Conservation (phyloP, 2,329 filamentous ascomycete genomes). For the Fusarium chaquense region DNA sequence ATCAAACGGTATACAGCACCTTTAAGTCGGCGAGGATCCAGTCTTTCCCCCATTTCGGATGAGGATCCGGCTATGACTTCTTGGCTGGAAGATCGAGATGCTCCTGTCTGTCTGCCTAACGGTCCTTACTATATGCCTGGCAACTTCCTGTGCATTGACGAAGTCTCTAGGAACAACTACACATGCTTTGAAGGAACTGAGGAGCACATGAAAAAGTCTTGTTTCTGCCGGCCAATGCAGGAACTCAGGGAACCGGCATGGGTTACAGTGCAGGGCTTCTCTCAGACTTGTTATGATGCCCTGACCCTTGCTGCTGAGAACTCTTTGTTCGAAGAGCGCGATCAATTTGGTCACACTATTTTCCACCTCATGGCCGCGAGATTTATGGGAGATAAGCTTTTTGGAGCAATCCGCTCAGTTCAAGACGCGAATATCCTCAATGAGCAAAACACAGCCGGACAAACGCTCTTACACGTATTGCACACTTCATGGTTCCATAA, state of each 20-base stretch:
- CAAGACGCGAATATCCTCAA: slow-evolving; percentile 42
- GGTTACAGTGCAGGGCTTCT: slow-evolving; percentile 47
- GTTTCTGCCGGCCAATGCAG: slow-evolving; percentile 47
- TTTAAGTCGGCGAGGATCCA: slow-evolving; percentile 29
- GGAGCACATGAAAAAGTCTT: slow-evolving; percentile 46
- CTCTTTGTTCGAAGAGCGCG: slow-evolving; percentile 42
- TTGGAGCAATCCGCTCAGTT: slow-evolving; percentile 42
- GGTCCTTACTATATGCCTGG: slow-evolving; percentile 58
- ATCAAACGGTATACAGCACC: slow-evolving; percentile 56
- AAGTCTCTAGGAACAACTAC: slow-evolving; percentile 14
- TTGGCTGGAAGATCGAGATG: slow-evolving; percentile 50
- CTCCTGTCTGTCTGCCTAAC: slow-evolving; percentile 37
- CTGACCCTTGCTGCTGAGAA: slow-evolving; percentile 7
- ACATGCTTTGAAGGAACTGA: slow-evolving; percentile 39
- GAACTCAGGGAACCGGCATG: slow-evolving; percentile 48
- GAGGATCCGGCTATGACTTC: slow-evolving; percentile 23
- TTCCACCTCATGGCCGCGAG: slow-evolving; percentile 61
- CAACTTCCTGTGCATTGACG: slow-evolving; percentile 60
- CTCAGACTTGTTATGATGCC: slow-evolving; percentile 30
- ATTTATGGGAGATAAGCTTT: slow-evolving; percentile 45
- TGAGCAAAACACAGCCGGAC: slow-evolving; percentile 57
- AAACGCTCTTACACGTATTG: slow-evolving; percentile 63
- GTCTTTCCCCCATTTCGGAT: slow-evolving; percentile 46
- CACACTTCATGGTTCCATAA: slow-evolving; percentile 52
- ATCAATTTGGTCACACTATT: slow-evolving; percentile 62